Conservation (phyloP, 306 rosid genomes). For the Rubus parviflorus region DNA sequence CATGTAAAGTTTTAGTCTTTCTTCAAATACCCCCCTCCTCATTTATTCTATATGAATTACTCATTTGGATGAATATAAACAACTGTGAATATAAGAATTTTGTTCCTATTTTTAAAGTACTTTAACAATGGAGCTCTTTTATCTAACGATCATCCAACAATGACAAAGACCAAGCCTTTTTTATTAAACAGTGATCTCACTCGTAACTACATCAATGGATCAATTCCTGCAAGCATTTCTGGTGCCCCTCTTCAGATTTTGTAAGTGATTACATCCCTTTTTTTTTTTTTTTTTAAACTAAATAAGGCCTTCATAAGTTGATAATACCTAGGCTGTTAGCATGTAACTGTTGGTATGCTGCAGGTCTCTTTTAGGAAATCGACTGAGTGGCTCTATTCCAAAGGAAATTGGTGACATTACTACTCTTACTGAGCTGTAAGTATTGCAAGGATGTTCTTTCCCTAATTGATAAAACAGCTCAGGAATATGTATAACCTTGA, state of each 20-base stretch:
- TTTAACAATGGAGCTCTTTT: background rate
- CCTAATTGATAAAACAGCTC: background rate
- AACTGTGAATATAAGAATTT: background rate
- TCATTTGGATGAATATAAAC: background rate
- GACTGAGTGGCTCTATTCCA: slow-evolving; percentile 61
- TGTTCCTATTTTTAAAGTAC: background rate
- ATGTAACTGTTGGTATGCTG: slow-evolving; percentile 20
- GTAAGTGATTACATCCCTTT: slow-evolving; percentile 38
- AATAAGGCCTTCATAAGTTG: background rate
- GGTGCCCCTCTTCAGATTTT: slow-evolving; percentile 37
- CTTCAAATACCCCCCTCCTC: background rate
- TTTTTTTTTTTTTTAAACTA: background rate
- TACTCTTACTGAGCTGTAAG: slow-evolving; percentile 58
- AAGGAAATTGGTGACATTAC: slow-evolving; percentile 51
- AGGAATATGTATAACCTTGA: background rate
- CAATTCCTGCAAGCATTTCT: slow-evolving; percentile 54
- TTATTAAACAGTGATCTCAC: slow-evolving; percentile 56
- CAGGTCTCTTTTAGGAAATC: slow-evolving; percentile 70
- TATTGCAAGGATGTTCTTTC: slow-evolving; percentile 20
- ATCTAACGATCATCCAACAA: background rate
- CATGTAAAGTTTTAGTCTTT: background rate
- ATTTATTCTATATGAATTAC: background rate
- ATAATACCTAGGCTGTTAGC: slow-evolving; percentile 14
- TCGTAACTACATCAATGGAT: slow-evolving; percentile 58
- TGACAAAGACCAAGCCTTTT: slow-evolving; percentile 13